Percentiles rank a stretch among this genome's conserved stretches.
These are phyloP conservation scores for Neobulgaria alba DNA, from an alignment of 2,329 filamentous ascomycete genomes.

Conservation along the genomic window DNA sequence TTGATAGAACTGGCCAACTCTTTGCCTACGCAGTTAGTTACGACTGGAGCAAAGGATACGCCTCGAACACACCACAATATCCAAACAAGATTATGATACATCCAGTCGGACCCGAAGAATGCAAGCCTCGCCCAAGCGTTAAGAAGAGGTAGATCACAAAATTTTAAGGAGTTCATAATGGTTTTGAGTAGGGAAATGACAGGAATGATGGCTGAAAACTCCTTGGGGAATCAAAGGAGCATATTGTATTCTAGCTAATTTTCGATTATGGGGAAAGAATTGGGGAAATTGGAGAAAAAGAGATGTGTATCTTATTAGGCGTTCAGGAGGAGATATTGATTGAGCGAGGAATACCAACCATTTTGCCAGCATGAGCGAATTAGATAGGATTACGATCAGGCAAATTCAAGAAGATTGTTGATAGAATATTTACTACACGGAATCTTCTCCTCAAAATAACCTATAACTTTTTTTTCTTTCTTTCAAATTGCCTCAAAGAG, in stretches of 20 bases:
- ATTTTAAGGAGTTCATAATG: background rate
- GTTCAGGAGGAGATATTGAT: no score
- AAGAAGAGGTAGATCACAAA: conserved; percentile 30
- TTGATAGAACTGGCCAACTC: conserved; percentile 76
- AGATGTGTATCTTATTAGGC: no score
- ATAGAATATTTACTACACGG: no score
- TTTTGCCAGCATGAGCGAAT: no score
- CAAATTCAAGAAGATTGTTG: no score
- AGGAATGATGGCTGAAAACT: background rate
- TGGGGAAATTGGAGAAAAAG: no score
- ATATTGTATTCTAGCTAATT: background rate
- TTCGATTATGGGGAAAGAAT: background rate
- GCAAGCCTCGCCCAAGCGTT: conserved; percentile 40
- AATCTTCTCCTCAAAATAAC: no score
- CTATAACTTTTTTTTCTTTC: no score
- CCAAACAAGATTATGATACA: conserved; percentile 82
- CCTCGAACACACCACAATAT: conserved; percentile 65
- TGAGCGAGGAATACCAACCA: no score
- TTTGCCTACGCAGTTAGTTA: conserved; percentile 90
- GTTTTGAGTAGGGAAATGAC: background rate
- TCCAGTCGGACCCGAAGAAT: conserved; percentile 58
- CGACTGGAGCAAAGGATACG: conserved; percentile 97
- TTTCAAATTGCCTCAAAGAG: no score
- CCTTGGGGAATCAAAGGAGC: background rate
- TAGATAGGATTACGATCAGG: no score